Evolutionary conservation across 345 rosid species (phyloP).

Genomic region (Eucalyptus regnans): DNA sequence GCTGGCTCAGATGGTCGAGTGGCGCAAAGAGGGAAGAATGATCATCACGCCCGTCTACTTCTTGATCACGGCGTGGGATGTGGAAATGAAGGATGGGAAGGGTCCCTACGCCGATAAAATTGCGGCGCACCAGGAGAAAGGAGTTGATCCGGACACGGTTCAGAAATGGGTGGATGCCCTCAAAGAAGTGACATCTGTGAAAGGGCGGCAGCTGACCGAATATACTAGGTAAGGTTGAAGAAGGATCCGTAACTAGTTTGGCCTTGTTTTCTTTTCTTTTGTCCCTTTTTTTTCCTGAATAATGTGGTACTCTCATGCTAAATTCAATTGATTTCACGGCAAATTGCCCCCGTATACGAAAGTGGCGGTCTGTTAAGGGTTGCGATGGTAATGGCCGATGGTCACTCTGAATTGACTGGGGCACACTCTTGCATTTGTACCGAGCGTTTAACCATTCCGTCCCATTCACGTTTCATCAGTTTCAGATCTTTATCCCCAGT

Average conservation of each 20-base stretch:
- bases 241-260: background rate
- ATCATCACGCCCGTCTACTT: background rate
- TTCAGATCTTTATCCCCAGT: too few relatives aligned
- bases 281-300: too few relatives aligned
- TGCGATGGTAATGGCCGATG: too few relatives aligned
- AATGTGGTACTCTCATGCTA: too few relatives aligned
- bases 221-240: background rate
- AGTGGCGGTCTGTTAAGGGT: too few relatives aligned
- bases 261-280: background rate
- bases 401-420: too few relatives aligned
- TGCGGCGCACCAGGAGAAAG: fast-evolving
- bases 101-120: background rate
- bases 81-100: background rate
- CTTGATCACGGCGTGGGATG: background rate
- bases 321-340: too few relatives aligned
- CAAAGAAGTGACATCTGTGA: background rate
- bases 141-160: fast-evolving
- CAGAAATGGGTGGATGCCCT: background rate
- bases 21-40: background rate
- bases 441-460: too few relatives aligned
- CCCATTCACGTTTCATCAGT: too few relatives aligned
- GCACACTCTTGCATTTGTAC: too few relatives aligned
- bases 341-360: too few relatives aligned
- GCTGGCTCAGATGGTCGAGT: too few relatives aligned
- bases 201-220: background rate